Base-by-base conservation (phyloP, 176 grass and related monocot species). In the Lolium multiflorum region DNA sequence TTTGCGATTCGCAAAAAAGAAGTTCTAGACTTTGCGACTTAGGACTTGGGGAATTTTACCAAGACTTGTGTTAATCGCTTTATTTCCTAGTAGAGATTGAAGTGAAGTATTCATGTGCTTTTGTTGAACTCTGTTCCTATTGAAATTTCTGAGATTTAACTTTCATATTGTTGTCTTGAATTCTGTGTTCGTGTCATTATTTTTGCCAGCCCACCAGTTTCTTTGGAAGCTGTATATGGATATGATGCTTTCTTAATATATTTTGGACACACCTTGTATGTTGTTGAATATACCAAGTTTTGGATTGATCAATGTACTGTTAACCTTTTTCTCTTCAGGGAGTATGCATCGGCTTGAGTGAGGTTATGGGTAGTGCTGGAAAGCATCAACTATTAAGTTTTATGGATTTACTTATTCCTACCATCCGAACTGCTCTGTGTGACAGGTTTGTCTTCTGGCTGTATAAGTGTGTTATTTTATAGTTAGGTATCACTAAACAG, bases 281-380 rank as follows among this genome's bases (percentile, higher is more conserved):
- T 81, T 66, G 18, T 74, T 79, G 18, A 65, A 59, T 83, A 50
- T 91, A 52, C 12, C 26, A 66, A 48, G 74, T 54, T 11, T 74
- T 3, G n/a, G 12, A 65, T 48, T 71, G 56, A 63, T 62, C 70
- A 47, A 25, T 81, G 66, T 62, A 57, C 20, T 87, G 6, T 72
- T 16, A 75, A 67, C 46, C 11, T 87, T 57, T 83, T 75, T 9
- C 48, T 88, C 89, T 83, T 80, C 76, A 98, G 96, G 96, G 96
- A n/a, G 96, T 98, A 81, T 98, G 96, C 86, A 98, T 98, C 60
- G 96, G 96, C 81, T 92, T 98, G 88, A 98, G 93, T 82, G 96
- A 98, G 82, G 96, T 98, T 75, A 96, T 98, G 96, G 96, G 90
- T 62, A 96, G 93, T 52, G 96, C 93, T 31, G 96, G 96, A 77